phyloP scores from a whole-genome alignment of 2,329 filamentous ascomycete genomes.

The Pestalotiopsis sp. region DNA sequence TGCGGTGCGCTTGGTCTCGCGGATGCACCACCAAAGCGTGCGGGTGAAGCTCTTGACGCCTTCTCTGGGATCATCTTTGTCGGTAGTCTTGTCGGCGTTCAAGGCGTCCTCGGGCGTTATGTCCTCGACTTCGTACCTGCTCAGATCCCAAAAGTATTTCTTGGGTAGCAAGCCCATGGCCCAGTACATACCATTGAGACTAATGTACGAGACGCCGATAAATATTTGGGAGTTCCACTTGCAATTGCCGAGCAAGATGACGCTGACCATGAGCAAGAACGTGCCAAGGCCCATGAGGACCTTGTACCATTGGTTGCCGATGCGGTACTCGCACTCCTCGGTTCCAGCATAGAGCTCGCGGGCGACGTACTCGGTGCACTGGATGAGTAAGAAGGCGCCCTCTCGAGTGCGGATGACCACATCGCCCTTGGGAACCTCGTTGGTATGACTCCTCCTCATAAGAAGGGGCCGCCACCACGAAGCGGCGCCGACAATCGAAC shows the following conservation, averaged over 20 bases:
- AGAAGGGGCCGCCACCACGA: conserved; percentile 60
- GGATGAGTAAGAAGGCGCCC: conserved; percentile 60
- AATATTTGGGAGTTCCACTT: conserved; percentile 62
- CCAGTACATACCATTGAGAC: conserved; percentile 65
- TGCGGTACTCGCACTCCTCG: conserved; percentile 60
- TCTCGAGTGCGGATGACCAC: conserved; percentile 64
- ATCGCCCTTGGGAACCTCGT: conserved; percentile 55
- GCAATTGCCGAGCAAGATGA: conserved; percentile 65
- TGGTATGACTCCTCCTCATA: conserved; percentile 50
- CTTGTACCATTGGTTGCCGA: conserved; percentile 49
- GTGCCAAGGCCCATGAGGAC: conserved; percentile 60
- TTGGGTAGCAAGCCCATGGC: conserved; percentile 52
- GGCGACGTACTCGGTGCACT: conserved; percentile 61
- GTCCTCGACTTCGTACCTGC: conserved; percentile 47
- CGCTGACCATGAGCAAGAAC: conserved; percentile 61
- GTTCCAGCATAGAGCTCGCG: conserved; percentile 65
- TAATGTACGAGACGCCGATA: conserved; percentile 59
- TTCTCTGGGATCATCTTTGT: conserved; percentile 37
- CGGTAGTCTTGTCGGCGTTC: conserved; percentile 35
- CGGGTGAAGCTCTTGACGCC: conserved; percentile 53
- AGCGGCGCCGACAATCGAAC: conserved; percentile 57
- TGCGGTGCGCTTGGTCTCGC: conserved; percentile 51
- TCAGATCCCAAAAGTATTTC: conserved; percentile 59
- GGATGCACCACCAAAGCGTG: conserved; percentile 62
- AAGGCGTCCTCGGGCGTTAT: conserved; percentile 42